These are phyloP conservation scores for Sungouiozyma intestinalis DNA, from an alignment of 805 yeast genomes.

Conservation along the genomic window DNA sequence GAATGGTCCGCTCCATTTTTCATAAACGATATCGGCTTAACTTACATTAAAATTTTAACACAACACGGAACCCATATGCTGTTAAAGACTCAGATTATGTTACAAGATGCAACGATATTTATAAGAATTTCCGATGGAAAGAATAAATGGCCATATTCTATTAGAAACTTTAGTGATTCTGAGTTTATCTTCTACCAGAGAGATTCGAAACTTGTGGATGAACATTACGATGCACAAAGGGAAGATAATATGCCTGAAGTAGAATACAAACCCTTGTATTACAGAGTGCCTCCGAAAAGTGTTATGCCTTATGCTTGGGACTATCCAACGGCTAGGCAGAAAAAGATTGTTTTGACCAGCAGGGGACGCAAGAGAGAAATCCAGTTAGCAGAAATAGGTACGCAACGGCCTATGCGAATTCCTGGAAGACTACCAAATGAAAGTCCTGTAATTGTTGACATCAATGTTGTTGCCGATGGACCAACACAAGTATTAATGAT, in stretches of 20 bases:
- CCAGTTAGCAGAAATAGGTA: slow-evolving; percentile 89
- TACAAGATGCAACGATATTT: slow-evolving; percentile 78
- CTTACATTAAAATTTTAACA: slow-evolving; percentile 59
- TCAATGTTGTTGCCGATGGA: slow-evolving; percentile 93
- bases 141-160: slow-evolving; percentile 84
- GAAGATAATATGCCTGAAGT: slow-evolving; percentile 50
- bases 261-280: slow-evolving; percentile 66
- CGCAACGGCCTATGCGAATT: slow-evolving; percentile 73
- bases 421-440: slow-evolving; percentile 36
- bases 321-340: slow-evolving; percentile 79
- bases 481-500: slow-evolving; percentile 84
- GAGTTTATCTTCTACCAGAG: slow-evolving; percentile 82
- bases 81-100: slow-evolving; percentile 57
- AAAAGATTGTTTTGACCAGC: slow-evolving; percentile 65
- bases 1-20: slow-evolving; percentile 85
- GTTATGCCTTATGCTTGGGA: slow-evolving; percentile 99
- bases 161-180: slow-evolving; percentile 79
- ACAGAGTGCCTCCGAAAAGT: slow-evolving; percentile 75
- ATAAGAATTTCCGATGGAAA: slow-evolving; percentile 64
- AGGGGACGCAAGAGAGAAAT: slow-evolving; percentile 68
- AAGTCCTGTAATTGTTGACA: slow-evolving; percentile 51
- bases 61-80: slow-evolving; percentile 58
- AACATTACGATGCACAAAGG: slow-evolving; percentile 38
- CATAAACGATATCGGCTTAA: slow-evolving; percentile 74
- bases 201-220: slow-evolving; percentile 45